Evolutionary conservation across 176 grass and related monocot genomes (phyloP).

Genomic region (Elaeis guineensis): DNA sequence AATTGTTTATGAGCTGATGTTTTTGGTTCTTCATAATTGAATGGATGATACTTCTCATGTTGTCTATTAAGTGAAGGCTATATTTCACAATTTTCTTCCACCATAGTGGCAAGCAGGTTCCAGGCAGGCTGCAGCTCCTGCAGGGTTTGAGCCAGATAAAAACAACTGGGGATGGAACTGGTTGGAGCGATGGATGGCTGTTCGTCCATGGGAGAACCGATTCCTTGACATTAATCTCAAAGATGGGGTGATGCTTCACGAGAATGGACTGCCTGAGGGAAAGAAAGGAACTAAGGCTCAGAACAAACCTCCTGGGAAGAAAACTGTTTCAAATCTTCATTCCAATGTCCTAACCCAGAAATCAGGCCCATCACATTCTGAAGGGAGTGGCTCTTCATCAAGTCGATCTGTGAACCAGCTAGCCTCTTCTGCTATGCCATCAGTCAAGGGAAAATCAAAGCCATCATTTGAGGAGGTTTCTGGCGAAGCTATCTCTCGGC

Average conservation of each 20-base stretch:
- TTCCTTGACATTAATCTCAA: slow-evolving; percentile 55
- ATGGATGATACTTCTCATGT: too few relatives aligned
- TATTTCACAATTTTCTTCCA: slow-evolving; percentile 1
- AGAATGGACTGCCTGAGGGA: slow-evolving; percentile 28
- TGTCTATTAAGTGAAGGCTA: too few relatives aligned
- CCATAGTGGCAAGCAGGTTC: slow-evolving; percentile 84
- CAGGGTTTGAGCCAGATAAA: slow-evolving; percentile 60
- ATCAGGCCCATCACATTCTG: slow-evolving; percentile 24
- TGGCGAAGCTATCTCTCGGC: slow-evolving; percentile 40
- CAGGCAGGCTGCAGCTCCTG: slow-evolving; percentile 35
- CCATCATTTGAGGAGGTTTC: slow-evolving; percentile 31
- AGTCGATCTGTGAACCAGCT: slow-evolving; percentile 15
- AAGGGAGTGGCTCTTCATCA: slow-evolving; percentile 40
- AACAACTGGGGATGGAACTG: slow-evolving; percentile 94
- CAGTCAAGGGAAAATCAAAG: slow-evolving; percentile 58
- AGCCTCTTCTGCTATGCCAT: slow-evolving; percentile 11
- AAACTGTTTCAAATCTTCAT: slow-evolving; percentile 33
- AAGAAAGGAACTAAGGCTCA: slow-evolving; percentile 33
- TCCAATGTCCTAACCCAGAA: slow-evolving; percentile 37
- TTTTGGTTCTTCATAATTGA: too few relatives aligned
- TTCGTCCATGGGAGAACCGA: slow-evolving; percentile 90
- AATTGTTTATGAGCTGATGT: too few relatives aligned
- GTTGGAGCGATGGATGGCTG: slow-evolving; percentile 97
- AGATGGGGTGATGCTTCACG: slow-evolving; percentile 32
- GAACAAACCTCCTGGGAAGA: slow-evolving; percentile 37